Evolutionary conservation across 2,329 filamentous ascomycete species (phyloP), one percentile per base, ranked within the genome.

Genomic region (Fusarium sp.): DNA sequence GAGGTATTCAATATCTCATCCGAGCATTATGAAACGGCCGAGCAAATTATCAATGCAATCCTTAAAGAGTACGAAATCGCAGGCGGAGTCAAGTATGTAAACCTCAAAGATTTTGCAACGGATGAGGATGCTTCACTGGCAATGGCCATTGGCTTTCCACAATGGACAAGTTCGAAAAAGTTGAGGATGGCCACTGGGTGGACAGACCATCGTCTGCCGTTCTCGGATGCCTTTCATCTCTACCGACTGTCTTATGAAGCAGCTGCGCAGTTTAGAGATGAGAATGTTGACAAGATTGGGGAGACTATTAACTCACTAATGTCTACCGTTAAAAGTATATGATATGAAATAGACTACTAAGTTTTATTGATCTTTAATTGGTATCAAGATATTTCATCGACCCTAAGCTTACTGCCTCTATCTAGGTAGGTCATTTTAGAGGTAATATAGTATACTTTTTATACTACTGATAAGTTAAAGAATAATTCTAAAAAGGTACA

Each of bases 91-190:
- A 60, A 60, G 29, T 60, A 60, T 43, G 57, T 60, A 14, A n/a
- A 60, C 20, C 57, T 43, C 22, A n/a, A 43, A 39, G 57, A 60
- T 31, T 37, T 60, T 27, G 57, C n/a, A 41, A 20, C 37, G 2
- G 35, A 39, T 16, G 57, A 60, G 35, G 35, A 43, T 43, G 29
- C 57, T 37, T 60, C 57, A 16, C 57, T 60, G 35, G 57, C 57
- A 39, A 60, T 60, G 57, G 57, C 41, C 5, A 31, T 60, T 33
- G 57, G 57, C 37, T 60, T 60, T 43, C 35, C 57, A 24, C 57
- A 60, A 39, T 60, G 57, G 57, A 43, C 35, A 43, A 27, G 57
- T 18, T 43, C 35, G 16, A 24, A 60, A 24, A 60, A 60, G 35
- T 27, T 60, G 20, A 60, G 57, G 29, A 14, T 43, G 35, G 11